A percentile compares a stretch with the other conserved stretches of the same genome.
Evolutionary conservation across 1,284 basidiomycete genomes (phyloP).

Genomic region (Apiotrichum domesticum): DNA sequence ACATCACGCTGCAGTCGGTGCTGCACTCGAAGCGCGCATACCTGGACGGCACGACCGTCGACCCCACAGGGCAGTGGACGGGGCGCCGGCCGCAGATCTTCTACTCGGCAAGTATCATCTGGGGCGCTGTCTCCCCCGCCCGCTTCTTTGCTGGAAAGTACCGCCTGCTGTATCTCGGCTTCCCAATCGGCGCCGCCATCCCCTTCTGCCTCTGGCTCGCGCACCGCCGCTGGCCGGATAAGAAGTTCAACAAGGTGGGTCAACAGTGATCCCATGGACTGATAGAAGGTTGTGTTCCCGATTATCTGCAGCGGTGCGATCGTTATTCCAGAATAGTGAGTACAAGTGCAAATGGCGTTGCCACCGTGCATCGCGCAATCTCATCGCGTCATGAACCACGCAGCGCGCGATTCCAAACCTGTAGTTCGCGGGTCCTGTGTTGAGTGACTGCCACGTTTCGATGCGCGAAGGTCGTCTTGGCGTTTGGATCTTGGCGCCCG

Average conservation of each 20-base stretch:
- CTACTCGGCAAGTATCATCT: slow-evolving; percentile 47
- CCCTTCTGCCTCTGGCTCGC: slow-evolving; percentile 47
- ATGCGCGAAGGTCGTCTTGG: too few species aligned
- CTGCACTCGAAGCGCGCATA: slow-evolving; percentile 40
- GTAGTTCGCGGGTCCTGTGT: too few species aligned
- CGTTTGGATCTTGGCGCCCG: too few species aligned
- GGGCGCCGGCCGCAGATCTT: slow-evolving; percentile 44
- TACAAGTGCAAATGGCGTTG: background rate
- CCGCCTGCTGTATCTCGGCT: slow-evolving; percentile 46
- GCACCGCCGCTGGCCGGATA: slow-evolving; percentile 44
- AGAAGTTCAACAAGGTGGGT: slow-evolving; percentile 40
- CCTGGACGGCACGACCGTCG: slow-evolving; percentile 44
- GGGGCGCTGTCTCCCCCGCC: slow-evolving; percentile 49
- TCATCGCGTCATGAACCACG: background rate
- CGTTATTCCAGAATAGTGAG: slow-evolving; percentile 45
- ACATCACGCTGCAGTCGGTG: slow-evolving; percentile 47
- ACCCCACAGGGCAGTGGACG: slow-evolving; percentile 50
- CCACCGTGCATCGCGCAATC: background rate
- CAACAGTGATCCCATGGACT: too few species aligned
- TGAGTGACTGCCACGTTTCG: too few species aligned
- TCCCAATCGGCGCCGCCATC: slow-evolving; percentile 47
- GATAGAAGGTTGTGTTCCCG: slow-evolving; percentile 47
- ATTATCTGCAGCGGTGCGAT: slow-evolving; percentile 50
- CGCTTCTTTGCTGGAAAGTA: slow-evolving; percentile 51
- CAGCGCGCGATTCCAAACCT: too few species aligned